Percentiles rank a stretch among this genome's conserved stretches.
These are phyloP conservation scores for Berberis vulgaris DNA, from an alignment of 164 flowering plant genomes.

Conservation along the genomic window DNA sequence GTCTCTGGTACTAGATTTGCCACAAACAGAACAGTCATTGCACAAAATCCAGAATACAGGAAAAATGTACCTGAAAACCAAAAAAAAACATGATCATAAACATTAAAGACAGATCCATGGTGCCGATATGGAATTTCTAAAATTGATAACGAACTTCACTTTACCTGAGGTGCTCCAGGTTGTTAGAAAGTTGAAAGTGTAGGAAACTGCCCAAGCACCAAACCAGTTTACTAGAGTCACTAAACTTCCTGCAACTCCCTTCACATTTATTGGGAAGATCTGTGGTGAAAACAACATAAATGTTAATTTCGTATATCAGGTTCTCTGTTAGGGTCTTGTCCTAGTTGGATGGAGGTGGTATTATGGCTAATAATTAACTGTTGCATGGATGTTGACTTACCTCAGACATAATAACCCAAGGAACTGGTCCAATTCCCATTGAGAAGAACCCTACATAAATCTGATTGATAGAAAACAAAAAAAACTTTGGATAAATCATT, in stretches of 20 bases:
- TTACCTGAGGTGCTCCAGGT: conserved; percentile 19
- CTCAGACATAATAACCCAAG: conserved; percentile 12
- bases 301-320: not conserved
- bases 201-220: conserved; percentile 22
- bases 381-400: conserved; percentile 12
- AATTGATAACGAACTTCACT: not conserved
- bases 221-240: conserved; percentile 18
- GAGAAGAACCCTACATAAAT: conserved; percentile 33
- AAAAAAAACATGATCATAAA: not conserved
- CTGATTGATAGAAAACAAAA: conserved; percentile 19
- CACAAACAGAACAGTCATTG: conserved; percentile 17
- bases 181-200: conserved; percentile 21
- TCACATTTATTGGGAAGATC: conserved; percentile 23
- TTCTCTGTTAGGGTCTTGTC: not conserved
- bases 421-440: conserved; percentile 11
- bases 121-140: no score
- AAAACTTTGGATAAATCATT: no score
- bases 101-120: no score
- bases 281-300: conserved; percentile 6
- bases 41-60: conserved; percentile 20
- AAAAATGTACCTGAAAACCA: conserved; percentile 26
- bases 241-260: conserved; percentile 21
- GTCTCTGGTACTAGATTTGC: conserved; percentile 36
- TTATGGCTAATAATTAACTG: not conserved
- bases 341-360: not conserved